These are phyloP conservation scores for Catunica adiposa DNA, from an alignment of 2,329 filamentous ascomycete genomes.

Conservation along the genomic window DNA sequence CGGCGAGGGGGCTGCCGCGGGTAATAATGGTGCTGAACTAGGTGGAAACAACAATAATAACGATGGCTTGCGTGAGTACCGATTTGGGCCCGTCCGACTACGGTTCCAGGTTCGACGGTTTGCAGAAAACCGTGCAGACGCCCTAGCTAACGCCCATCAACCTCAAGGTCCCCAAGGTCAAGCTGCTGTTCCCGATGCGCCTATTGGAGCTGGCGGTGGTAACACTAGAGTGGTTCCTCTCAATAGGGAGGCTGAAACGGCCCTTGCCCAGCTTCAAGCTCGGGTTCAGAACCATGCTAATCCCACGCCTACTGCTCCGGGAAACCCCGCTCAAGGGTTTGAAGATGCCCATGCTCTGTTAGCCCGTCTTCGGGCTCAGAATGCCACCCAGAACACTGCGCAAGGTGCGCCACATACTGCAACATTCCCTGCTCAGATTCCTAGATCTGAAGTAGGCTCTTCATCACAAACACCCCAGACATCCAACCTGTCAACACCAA, in stretches of 20 bases:
- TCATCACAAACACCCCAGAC: not conserved
- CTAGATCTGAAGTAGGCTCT: not conserved
- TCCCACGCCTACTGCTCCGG: not conserved
- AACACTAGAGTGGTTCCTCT: not conserved
- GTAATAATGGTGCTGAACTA: not conserved
- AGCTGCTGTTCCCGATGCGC: not conserved
- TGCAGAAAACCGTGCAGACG: constrained; percentile 15
- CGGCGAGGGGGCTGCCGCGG: not conserved
- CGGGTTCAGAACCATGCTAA: not conserved
- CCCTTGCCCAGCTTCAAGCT: not conserved
- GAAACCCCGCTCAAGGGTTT: not conserved
- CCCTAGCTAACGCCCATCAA: constrained; percentile 13
- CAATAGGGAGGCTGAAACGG: not conserved
- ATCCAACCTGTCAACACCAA: not conserved
- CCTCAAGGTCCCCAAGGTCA: constrained; percentile 7
- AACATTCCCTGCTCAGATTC: not conserved
- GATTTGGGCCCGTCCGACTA: constrained; percentile 8
- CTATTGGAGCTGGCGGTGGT: not conserved
- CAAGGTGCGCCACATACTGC: not conserved
- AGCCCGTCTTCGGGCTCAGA: not conserved
- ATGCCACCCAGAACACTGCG: not conserved
- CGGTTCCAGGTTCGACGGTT: constrained; percentile 21
- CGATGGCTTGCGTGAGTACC: constrained; percentile 12
- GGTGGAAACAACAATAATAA: not conserved
- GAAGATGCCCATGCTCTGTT: not conserved